Percentiles rank a stretch among this genome's conserved stretches.
These are phyloP conservation scores for Aureobasidium sp. DNA, from an alignment of 2,329 filamentous ascomycete genomes.

Conservation along the genomic window DNA sequence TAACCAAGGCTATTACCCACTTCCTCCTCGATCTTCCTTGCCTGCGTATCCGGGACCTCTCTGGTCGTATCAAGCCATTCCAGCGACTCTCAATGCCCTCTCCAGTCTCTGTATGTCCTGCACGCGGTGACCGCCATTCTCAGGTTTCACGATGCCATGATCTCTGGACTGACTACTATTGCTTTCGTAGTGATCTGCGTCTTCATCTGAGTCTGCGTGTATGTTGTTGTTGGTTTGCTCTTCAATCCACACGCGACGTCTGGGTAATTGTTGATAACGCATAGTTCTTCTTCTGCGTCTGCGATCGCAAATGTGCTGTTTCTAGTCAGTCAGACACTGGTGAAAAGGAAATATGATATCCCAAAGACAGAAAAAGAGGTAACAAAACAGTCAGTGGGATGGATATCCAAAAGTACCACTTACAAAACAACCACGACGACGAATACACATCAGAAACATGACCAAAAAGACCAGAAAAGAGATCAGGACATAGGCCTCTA, in stretches of 20 bases:
- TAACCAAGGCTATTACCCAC: neutral
- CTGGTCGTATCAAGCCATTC: neutral
- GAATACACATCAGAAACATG: neutral
- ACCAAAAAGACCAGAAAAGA: neutral
- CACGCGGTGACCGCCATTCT: neutral
- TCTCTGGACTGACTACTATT: neutral
- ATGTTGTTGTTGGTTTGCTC: neutral
- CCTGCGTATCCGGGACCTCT: neutral
- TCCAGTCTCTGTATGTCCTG: constrained; percentile 1
- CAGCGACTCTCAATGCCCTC: neutral
- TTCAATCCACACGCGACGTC: neutral
- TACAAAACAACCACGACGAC: neutral
- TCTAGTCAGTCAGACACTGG: neutral
- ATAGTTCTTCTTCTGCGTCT: neutral
- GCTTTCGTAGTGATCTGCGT: neutral
- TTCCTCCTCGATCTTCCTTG: neutral
- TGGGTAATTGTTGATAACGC: neutral
- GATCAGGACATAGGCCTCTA: neutral
- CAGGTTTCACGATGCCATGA: too few species aligned
- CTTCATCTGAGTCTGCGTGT: neutral
- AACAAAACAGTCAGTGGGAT: too few species aligned
- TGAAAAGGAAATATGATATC: too few species aligned
- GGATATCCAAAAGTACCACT: neutral
- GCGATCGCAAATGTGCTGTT: neutral
- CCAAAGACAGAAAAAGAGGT: too few species aligned